Evolutionary conservation across 768 basidiomycete genomes (phyloP), one percentile per base, ranked within the genome.

Genomic region (Fomitopsis pulvina): DNA sequence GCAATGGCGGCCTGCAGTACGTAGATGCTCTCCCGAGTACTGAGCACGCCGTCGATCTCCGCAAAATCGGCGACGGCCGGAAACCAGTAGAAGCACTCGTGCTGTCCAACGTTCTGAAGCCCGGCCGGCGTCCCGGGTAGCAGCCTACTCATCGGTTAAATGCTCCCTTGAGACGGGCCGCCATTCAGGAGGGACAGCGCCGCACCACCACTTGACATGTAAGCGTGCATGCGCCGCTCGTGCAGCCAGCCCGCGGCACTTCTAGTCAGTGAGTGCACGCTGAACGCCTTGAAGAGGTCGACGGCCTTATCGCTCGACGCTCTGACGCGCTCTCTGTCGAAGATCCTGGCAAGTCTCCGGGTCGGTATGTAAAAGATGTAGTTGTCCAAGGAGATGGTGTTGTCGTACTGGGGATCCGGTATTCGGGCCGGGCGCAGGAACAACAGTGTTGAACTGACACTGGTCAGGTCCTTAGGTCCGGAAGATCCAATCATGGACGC

Each of bases 31-130:
- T 20, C 29, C 14, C 10, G 4, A 34, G 30, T 25, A 20, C 6
- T 32, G 45, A 47, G 45, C 18, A 47, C 45, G 16, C 45, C 45
- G 16, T 47, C 45, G 9, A 47, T 37, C n/a, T 32, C 45, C 20
- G 45, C n/a, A 25, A 47, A 14, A 9, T 34, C 12, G 30, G 18
- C 12, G n/a, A 37, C 30, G 16, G 29, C 20, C 22, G 45, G 45
- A 16, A 47, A 20, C 45, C 45, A 47, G 20, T 47, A 47, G 30
- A 47, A 47, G n/a, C 20, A 2, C 16, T n/a, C 9, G 18, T 6
- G 12, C 30, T 10, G 14, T 2, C 29, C 16, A 9, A 8, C 12
- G 4, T 6, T 3, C n/a, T 20, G 1, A 11, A 47, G 28, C 6
- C 14, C 30, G n/a, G 29, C 30, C 4, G 21, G 3, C 30, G 45